These are phyloP conservation scores for Pichia kudriavzevii DNA, from an alignment of 1,139 yeast species.

Conservation along the genomic window DNA sequence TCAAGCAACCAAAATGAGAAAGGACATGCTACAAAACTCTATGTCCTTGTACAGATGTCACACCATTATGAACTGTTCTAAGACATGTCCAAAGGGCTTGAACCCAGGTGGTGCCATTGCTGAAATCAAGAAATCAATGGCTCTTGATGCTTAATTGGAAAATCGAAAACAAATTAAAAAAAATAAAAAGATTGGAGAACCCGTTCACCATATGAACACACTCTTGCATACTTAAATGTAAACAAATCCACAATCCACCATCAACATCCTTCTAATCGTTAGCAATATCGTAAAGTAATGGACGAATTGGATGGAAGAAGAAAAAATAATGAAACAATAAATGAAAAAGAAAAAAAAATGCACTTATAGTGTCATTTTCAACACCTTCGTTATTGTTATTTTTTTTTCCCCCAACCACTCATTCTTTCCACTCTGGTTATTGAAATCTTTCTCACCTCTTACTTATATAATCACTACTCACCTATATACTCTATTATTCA, in stretches of 20 bases:
- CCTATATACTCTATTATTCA: neutral
- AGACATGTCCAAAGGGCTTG: constrained; percentile 98
- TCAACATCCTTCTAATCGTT: no score
- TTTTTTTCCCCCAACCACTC: neutral
- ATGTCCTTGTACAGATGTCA: constrained; percentile 99
- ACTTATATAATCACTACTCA: neutral
- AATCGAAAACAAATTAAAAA: no score
- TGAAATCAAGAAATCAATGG: constrained; percentile 89
- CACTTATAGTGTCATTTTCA: no score
- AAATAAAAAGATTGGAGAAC: no score
- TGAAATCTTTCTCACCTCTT: neutral
- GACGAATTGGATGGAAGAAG: no score
- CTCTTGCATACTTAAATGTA: no score
- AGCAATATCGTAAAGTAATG: no score
- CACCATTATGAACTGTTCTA: constrained; percentile 97
- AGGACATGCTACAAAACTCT: constrained; percentile 87
- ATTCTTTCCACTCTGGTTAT: neutral
- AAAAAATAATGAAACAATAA: no score
- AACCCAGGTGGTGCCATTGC: constrained; percentile 98
- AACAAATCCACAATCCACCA: neutral
- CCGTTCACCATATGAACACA: no score
- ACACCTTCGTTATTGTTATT: neutral
- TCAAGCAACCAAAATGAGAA: constrained; percentile 75
- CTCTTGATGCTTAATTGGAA: constrained; percentile 46
- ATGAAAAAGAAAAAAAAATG: neutral